phyloP scores from a whole-genome alignment of 163 green algal genomes.

The Chlamydomonas reinhardtii region DNA sequence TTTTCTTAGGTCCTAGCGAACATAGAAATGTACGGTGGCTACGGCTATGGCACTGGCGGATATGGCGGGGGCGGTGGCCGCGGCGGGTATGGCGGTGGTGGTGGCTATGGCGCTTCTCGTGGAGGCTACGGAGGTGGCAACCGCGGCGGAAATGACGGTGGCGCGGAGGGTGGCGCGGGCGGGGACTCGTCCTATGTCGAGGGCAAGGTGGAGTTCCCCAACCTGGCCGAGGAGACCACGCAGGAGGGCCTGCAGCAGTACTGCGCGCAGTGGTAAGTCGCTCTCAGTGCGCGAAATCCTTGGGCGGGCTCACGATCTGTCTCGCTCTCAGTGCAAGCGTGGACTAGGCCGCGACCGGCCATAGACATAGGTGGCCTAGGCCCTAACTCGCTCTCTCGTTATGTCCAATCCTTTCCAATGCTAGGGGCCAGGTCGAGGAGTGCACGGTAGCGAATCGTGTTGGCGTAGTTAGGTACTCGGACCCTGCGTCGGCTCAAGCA shows the following conservation, averaged over 20 bases:
- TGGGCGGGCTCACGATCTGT: too few relatives aligned
- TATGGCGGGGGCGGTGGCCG: slow-evolving; percentile 24
- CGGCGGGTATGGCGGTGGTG: slow-evolving; percentile 17
- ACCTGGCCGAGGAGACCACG: slow-evolving; percentile 37
- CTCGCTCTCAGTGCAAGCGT: too few relatives aligned
- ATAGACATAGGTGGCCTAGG: background rate
- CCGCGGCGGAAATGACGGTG: background rate
- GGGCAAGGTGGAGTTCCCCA: slow-evolving; percentile 43
- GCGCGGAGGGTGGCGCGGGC: background rate
- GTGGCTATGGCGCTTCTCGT: background rate
- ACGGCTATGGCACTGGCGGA: slow-evolving; percentile 36
- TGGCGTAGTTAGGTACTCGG: slow-evolving; percentile 49
- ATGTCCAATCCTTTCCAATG: slow-evolving; percentile 14
- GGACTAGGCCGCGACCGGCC: too few relatives aligned
- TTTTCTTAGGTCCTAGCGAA: too few relatives aligned
- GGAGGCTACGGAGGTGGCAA: slow-evolving; percentile 7
- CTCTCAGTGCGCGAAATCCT: too few relatives aligned
- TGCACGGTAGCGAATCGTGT: slow-evolving; percentile 29
- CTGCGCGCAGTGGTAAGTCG: slow-evolving; percentile 48
- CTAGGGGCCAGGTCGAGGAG: slow-evolving; percentile 52
- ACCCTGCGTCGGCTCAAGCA: slow-evolving; percentile 43
- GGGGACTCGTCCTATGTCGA: slow-evolving; percentile 11
- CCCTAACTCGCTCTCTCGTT: background rate
- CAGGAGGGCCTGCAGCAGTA: slow-evolving; percentile 50
- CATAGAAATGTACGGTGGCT: background rate